A percentile compares a stretch with the other conserved stretches of the same genome.
Conservation (phyloP, 305 asterid genomes). For the Fraxinus paxiana region DNA sequence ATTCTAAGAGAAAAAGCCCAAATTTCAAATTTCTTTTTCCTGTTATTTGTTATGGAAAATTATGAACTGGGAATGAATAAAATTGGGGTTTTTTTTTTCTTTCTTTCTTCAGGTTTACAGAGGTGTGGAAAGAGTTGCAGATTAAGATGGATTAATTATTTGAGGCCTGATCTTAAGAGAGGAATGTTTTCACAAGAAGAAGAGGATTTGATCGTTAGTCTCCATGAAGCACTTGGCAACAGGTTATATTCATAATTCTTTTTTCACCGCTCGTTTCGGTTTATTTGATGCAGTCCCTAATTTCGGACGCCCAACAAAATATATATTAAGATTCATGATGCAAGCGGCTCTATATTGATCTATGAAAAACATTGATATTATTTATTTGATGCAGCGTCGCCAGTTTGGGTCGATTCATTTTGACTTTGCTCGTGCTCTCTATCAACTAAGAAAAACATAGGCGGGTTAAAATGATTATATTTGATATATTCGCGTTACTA, state of each 20-base stretch:
- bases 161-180: too few relatives aligned
- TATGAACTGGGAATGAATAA: background rate
- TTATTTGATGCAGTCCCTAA: background rate
- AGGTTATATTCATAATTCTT: conserved; percentile 30
- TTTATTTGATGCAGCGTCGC: too few relatives aligned
- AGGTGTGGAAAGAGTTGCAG: conserved; percentile 84
- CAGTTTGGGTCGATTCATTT: too few relatives aligned
- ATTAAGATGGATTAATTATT: too few relatives aligned
- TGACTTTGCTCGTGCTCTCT: too few relatives aligned
- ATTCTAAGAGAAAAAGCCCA: too few relatives aligned
- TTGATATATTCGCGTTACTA: background rate
- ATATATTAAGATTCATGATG: background rate
- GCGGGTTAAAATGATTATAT: too few relatives aligned
- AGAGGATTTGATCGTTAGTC: conserved; percentile 57
- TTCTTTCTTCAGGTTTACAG: conserved; percentile 46
- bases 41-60: background rate
- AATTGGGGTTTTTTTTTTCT: background rate
- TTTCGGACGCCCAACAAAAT: background rate
- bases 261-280: background rate
- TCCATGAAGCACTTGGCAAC: conserved; percentile 73
- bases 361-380: background rate
- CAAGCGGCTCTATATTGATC: background rate
- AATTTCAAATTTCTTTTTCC: background rate
- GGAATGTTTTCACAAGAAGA: conserved; percentile 80
- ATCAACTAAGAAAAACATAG: too few relatives aligned